Conservation (phyloP, 371 early-diverging fungal species). For the Saksenaea oblongispora region DNA sequence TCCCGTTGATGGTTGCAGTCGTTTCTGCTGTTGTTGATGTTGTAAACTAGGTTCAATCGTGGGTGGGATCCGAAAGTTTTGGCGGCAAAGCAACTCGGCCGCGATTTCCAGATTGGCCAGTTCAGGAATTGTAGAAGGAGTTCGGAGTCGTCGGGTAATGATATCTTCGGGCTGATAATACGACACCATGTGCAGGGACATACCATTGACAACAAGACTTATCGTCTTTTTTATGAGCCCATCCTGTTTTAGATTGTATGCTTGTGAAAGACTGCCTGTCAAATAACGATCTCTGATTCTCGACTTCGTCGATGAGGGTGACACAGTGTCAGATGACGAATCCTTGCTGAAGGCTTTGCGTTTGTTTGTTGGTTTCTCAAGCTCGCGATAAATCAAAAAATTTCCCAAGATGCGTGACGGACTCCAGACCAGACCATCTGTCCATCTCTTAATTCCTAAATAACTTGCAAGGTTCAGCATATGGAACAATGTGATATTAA, state of each 20-base stretch:
- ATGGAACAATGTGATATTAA: background rate
- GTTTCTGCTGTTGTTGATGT: background rate
- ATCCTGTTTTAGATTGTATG: constrained; percentile 64
- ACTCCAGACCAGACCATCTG: constrained; percentile 63
- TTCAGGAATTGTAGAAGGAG: constrained; percentile 41
- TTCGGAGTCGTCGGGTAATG: constrained; percentile 38
- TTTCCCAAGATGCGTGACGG: constrained; percentile 59
- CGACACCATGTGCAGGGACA: constrained; percentile 72
- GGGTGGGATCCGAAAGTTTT: constrained; percentile 46
- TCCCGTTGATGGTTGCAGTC: background rate
- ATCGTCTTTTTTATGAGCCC: constrained; percentile 80
- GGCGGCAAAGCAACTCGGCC: constrained; percentile 39
- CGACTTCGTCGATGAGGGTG: background rate
- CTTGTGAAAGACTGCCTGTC: constrained; percentile 45
- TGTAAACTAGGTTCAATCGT: constrained; percentile 17
- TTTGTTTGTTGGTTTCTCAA: constrained; percentile 22
- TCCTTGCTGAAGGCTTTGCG: background rate
- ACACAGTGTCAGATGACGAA: background rate
- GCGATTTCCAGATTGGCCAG: constrained; percentile 38
- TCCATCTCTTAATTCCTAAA: constrained; percentile 66
- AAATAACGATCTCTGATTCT: constrained; percentile 44
- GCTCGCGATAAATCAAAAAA: constrained; percentile 54
- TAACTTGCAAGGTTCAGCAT: background rate
- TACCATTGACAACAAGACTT: constrained; percentile 66
- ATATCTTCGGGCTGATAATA: constrained; percentile 75